These are phyloP conservation scores for Cucurbita argyrosperma DNA, from an alignment of 306 rosid species.

Conservation along the genomic window DNA sequence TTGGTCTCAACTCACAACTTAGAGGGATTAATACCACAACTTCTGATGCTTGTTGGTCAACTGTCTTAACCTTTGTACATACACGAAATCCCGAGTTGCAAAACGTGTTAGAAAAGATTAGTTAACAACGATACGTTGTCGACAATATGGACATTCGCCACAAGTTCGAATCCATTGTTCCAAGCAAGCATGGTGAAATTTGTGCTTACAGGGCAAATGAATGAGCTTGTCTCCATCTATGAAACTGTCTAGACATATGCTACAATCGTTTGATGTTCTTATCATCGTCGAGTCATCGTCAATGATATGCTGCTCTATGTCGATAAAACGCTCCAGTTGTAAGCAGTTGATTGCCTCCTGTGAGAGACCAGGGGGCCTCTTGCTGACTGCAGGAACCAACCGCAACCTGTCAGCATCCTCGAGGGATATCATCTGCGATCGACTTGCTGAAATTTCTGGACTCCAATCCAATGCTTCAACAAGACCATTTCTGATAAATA, in stretches of 20 bases:
- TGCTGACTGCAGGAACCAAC: conserved; percentile 22
- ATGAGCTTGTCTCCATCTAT: conserved; percentile 44
- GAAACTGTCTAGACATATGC: conserved; percentile 78
- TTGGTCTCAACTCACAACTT: neutral
- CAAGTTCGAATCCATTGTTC: conserved; percentile 63
- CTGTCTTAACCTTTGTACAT: neutral
- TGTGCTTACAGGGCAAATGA: conserved; percentile 58
- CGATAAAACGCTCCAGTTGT: conserved; percentile 33
- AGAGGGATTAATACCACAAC: neutral
- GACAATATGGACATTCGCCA: conserved; percentile 81
- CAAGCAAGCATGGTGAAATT: conserved; percentile 63
- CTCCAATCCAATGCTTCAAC: conserved; percentile 2
- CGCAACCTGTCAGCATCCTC: conserved; percentile 30
- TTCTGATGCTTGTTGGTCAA: neutral
- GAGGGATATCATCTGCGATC: conserved; percentile 9
- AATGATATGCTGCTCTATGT: conserved; percentile 6
- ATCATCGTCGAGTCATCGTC: conserved; percentile 4
- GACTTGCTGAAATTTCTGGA: conserved; percentile 19
- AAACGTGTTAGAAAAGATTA: neutral
- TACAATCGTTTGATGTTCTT: conserved; percentile 37
- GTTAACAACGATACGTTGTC: conserved; percentile 22
- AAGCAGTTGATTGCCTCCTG: conserved; percentile 51
- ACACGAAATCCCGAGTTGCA: neutral
- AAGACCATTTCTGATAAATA: neutral
- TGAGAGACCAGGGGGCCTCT: conserved; percentile 61